Base-by-base conservation (phyloP, 2,329 filamentous ascomycete species). In the Dactylellina leptospora region DNA sequence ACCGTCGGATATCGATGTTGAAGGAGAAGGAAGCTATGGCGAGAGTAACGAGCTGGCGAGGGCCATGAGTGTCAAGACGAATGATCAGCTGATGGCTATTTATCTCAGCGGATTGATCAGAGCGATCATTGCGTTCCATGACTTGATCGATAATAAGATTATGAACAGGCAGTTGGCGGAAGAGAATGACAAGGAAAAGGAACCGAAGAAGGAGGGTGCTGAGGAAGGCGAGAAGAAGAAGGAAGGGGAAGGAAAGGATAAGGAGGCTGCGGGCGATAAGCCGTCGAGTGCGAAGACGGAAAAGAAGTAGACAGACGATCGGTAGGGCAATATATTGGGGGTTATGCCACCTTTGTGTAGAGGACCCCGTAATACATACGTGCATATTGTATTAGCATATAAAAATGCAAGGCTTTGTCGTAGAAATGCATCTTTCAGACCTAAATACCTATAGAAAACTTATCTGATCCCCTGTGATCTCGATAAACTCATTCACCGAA, bases 91-190 rank as follows among this genome's bases (percentile, higher is more conserved):
- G 75, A 97, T 99, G 91, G 88, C 93, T 56, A 97, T 99, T 80
- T 99, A 99, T 81, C 85, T 99, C 60, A 96, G 91, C 82, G 96
- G 91, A 83, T 83, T 97, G 83, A 97, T 99, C 81, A 87, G 95
- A 73, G 95, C 95, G 64, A 99, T 99, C 79, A 97, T 95, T 10
- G 95, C 95, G 5, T 99, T 97, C 88, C 95, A 99, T 81, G 95
- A 99, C 80, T 83, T 99, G 76, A 99, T 99, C 76, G 95, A 99
- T 84, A 99, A 99, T 84, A 99, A 99, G 86, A 97, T 97, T 76
- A 93, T 97, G 83, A 99, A 99, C 82, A 87, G 93, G 80, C 93
- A 97, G 82, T 90, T 96, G 78, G 95, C 97, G 79, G 95, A 99
- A 78, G 93, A 93, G 82, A 93, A 97, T 77, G 86, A 84, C 47